These are phyloP conservation scores for Glycine latifolia DNA, from an alignment of 306 rosid species.

Conservation along the genomic window DNA sequence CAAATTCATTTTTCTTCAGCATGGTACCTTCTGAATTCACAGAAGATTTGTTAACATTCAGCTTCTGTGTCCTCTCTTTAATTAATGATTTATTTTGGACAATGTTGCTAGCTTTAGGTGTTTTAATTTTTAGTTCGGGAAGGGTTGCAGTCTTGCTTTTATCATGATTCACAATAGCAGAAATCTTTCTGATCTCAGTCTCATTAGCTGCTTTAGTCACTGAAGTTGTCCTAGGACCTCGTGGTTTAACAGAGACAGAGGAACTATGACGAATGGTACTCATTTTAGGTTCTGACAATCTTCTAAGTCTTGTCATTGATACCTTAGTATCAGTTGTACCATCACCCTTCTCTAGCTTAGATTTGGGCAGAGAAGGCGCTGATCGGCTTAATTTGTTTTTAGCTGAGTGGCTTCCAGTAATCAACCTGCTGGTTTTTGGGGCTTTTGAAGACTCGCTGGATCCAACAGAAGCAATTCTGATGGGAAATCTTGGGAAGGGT, in stretches of 20 bases:
- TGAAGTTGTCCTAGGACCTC: constrained; percentile 45
- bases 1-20: constrained; percentile 54
- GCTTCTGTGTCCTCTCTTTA: constrained; percentile 59
- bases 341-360: constrained; percentile 66
- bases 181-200: constrained; percentile 70
- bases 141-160: constrained; percentile 80
- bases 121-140: constrained; percentile 86
- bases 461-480: constrained; percentile 58
- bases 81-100: constrained; percentile 51
- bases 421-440: constrained; percentile 64
- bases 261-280: constrained; percentile 57
- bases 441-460: constrained; percentile 63
- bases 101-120: constrained; percentile 60
- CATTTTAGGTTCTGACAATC: constrained; percentile 93
- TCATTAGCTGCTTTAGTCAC: constrained; percentile 60
- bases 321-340: constrained; percentile 63
- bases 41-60: constrained; percentile 54
- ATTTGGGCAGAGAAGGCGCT: constrained; percentile 65
- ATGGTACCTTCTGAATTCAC: constrained; percentile 55
- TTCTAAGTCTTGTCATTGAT: constrained; percentile 72
- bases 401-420: constrained; percentile 54
- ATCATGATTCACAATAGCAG: constrained; percentile 80
- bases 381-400: constrained; percentile 72
- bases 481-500: constrained; percentile 72
- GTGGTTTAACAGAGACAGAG: constrained; percentile 55